Base-by-base conservation (phyloP, 257 asterid species). In the Solanum neorickii region DNA sequence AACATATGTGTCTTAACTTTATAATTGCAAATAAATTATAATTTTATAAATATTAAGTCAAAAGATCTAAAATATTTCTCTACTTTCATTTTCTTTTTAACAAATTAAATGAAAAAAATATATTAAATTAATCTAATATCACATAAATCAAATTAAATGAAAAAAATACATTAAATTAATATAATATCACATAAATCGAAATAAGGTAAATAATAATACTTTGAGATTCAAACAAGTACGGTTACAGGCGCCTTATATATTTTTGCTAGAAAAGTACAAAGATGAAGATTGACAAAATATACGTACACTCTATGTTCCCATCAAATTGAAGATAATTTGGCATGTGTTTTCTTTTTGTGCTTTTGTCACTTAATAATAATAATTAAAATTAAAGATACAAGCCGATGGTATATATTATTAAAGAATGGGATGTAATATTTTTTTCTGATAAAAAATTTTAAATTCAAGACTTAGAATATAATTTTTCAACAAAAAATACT, bases 391-490 rank as follows among this genome's bases (percentile, higher is more conserved):
- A 29, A 29, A 29, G 2, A 29, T 29, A 29, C 2, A 29, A 29
- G 2, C 2, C 31, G 2, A 29, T 29, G 0, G 2, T 29, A 29
- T 29, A 29, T 29, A 29, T 29, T 2, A 52, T 3, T 16, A 16
- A 52, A 52, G 1, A 3, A 52, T 2, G 4, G 16, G 23, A 9
- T 3, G 62, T 23, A 52, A 1, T 6, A 15, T 6, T 15, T 49
- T 6, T 6, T 5, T 2, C 29, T 49, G 16, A 16, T 49, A 0
- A 15, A 49, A 49, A 15, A 0, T 5, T 49, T 49, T 49, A 1
- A 49, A 15, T 14, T 49, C 0, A 7, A 49, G 27, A 0, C 5
- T 0, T 15, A 15, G 0, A 49, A 49, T 49, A 49, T 1, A 3
- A 49, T 6, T 49, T 49, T 49, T 15, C 1, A 49, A 49, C 2